Evolutionary conservation across 1,284 basidiomycete species (phyloP).

Genomic region (Coniophora puteana): DNA sequence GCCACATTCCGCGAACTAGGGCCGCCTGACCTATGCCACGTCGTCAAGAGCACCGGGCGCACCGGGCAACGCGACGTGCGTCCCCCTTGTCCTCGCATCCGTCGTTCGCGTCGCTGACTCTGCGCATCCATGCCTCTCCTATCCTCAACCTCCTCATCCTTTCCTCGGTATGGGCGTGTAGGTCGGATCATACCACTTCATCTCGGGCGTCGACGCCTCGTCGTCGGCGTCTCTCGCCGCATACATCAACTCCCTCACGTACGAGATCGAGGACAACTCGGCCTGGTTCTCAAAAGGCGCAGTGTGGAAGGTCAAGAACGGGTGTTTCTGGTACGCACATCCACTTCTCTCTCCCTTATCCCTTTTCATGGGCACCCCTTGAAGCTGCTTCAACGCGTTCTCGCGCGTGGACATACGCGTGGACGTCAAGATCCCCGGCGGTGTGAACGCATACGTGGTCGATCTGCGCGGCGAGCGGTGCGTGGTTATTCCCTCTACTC

Average conservation of each 20-base stretch:
- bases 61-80: slow-evolving; percentile 83
- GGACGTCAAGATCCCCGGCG: slow-evolving; percentile 97
- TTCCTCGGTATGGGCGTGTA: slow-evolving; percentile 27
- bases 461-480: slow-evolving; percentile 93
- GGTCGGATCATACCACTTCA: slow-evolving; percentile 87
- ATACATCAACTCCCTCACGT: slow-evolving; percentile 96
- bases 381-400: slow-evolving; percentile 98
- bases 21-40: slow-evolving; percentile 95
- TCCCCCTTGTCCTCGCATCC: slow-evolving; percentile 15
- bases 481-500: slow-evolving; percentile 20
- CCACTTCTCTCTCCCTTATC: not conserved
- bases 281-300: slow-evolving; percentile 91
- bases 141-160: slow-evolving; percentile 10
- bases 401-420: slow-evolving; percentile 95
- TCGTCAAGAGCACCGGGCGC: slow-evolving; percentile 88
- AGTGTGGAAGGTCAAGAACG: slow-evolving; percentile 91
- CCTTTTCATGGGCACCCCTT: not conserved
- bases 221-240: slow-evolving; percentile 96
- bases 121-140: slow-evolving; percentile 6
- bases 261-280: slow-evolving; percentile 87
- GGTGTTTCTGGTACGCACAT: slow-evolving; percentile 83
- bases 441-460: slow-evolving; percentile 92
- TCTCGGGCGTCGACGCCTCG: slow-evolving; percentile 96
- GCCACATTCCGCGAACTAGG: slow-evolving; percentile 95
- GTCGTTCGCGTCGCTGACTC: not conserved